phyloP scores from a whole-genome alignment of 2,329 filamentous ascomycete species.

The Pseudogymnoascus destructans region DNA sequence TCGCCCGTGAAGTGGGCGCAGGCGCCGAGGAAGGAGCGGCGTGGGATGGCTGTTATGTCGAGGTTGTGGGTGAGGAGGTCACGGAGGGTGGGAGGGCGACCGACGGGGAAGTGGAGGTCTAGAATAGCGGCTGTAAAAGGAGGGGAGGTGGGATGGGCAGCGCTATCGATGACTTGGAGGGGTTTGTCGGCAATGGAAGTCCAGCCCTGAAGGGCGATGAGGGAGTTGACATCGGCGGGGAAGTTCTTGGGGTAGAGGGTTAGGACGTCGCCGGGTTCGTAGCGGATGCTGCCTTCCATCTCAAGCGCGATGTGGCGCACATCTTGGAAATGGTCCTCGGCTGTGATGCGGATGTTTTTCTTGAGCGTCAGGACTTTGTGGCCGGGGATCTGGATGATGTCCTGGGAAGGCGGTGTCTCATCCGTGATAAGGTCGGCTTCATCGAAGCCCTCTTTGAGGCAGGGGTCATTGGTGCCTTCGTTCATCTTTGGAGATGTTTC shows the following conservation, averaged over 20 bases:
- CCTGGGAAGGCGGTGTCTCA: background rate
- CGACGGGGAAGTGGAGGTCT: slow-evolving; percentile 28
- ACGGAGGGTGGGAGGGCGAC: slow-evolving; percentile 42
- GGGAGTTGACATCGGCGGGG: slow-evolving; percentile 59
- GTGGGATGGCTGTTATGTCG: slow-evolving; percentile 81
- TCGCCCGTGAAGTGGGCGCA: slow-evolving; percentile 65
- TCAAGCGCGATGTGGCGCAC: slow-evolving; percentile 65
- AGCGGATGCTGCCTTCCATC: slow-evolving; percentile 30
- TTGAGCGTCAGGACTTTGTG: slow-evolving; percentile 38
- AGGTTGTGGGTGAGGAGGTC: slow-evolving; percentile 68
- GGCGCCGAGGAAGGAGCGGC: slow-evolving; percentile 70
- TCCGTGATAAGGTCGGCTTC: slow-evolving; percentile 24
- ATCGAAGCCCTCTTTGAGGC: slow-evolving; percentile 6
- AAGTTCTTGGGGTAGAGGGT: slow-evolving; percentile 83
- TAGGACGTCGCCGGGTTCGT: slow-evolving; percentile 65
- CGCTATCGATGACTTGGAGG: slow-evolving; percentile 39
- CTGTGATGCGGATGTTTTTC: slow-evolving; percentile 62
- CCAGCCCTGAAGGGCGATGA: slow-evolving; percentile 76
- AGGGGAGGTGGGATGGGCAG: slow-evolving; percentile 15
- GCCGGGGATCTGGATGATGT: background rate
- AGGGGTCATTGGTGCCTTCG: background rate
- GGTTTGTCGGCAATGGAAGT: slow-evolving; percentile 53
- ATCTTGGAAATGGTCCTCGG: slow-evolving; percentile 77
- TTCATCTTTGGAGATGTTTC: background rate
- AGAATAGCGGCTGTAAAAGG: slow-evolving; percentile 25